Percentiles rank a stretch among this genome's conserved stretches.
phyloP scores from a whole-genome alignment of 495 filamentous ascomycete genomes.

The Sphaerosporella brunnea region DNA sequence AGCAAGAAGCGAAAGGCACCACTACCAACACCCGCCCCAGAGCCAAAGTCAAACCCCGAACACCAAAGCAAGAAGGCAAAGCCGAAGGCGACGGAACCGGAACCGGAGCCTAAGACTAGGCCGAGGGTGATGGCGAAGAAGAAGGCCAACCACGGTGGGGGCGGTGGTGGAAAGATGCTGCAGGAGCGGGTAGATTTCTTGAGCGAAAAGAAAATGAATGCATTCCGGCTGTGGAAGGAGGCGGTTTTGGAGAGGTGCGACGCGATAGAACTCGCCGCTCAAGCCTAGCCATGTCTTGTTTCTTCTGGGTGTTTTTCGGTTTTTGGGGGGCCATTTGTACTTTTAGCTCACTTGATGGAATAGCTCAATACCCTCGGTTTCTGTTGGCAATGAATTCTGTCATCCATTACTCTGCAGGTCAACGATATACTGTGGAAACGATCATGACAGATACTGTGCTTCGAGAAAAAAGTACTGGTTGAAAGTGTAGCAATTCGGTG shows the following conservation, averaged over 20 bases:
- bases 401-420: no score
- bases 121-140: slow-evolving; percentile 1
- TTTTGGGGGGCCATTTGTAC: no score
- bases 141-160: slow-evolving; percentile 2
- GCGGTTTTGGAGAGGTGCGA: slow-evolving; percentile 41
- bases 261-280: slow-evolving; percentile 35
- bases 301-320: no score
- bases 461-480: no score
- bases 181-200: slow-evolving; percentile 69
- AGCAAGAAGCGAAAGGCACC: neutral
- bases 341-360: no score
- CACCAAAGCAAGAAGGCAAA: neutral
- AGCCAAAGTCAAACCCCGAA: neutral
- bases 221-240: slow-evolving; percentile 58
- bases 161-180: slow-evolving; percentile 27
- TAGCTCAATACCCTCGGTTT: no score
- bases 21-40: neutral
- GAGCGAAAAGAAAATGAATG: slow-evolving; percentile 46
- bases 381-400: no score
- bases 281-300: no score
- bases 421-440: no score
- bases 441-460: no score
- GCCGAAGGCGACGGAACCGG: neutral
- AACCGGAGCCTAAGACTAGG: neutral
- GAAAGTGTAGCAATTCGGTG: no score